Evolutionary conservation across 306 rosid species (phyloP).

Genomic region (Phaseolus lunatus): DNA sequence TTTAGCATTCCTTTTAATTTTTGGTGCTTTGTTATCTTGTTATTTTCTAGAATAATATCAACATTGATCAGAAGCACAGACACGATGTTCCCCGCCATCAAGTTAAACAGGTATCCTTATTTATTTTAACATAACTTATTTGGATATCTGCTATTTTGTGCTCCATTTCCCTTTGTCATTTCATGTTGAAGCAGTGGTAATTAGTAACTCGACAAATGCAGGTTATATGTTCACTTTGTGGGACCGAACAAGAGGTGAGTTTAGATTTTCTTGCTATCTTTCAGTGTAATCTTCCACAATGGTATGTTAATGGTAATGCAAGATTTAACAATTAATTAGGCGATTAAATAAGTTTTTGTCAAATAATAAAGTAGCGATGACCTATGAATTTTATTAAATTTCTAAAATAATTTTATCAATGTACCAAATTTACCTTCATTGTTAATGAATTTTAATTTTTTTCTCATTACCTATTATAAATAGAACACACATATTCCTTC

Average conservation of each 20-base stretch:
- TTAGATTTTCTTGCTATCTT: slow-evolving; percentile 18
- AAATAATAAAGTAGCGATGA: not conserved
- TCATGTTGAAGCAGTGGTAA: slow-evolving; percentile 31
- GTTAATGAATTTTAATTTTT: no score
- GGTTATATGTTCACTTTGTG: slow-evolving; percentile 88
- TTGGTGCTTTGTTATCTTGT: not conserved
- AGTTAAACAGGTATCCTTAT: slow-evolving; percentile 58
- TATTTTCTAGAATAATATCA: slow-evolving; percentile 65
- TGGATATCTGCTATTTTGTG: not conserved
- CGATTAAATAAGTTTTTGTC: not conserved
- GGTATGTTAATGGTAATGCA: not conserved
- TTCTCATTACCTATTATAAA: no score
- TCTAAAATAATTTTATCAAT: no score
- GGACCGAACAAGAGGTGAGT: slow-evolving; percentile 86
- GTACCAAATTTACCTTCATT: no score
- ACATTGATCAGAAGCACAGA: slow-evolving; percentile 66
- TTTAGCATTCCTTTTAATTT: not conserved
- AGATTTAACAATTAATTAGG: no score
- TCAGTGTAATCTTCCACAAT: not conserved
- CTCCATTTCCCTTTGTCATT: not conserved
- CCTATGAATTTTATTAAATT: no score
- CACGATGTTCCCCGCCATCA: slow-evolving; percentile 86
- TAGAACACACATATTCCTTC: no score
- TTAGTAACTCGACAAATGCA: slow-evolving; percentile 40
- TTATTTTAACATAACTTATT: not conserved